phyloP scores from a whole-genome alignment of 2,329 filamentous ascomycete species.

The Phoma sp. region DNA sequence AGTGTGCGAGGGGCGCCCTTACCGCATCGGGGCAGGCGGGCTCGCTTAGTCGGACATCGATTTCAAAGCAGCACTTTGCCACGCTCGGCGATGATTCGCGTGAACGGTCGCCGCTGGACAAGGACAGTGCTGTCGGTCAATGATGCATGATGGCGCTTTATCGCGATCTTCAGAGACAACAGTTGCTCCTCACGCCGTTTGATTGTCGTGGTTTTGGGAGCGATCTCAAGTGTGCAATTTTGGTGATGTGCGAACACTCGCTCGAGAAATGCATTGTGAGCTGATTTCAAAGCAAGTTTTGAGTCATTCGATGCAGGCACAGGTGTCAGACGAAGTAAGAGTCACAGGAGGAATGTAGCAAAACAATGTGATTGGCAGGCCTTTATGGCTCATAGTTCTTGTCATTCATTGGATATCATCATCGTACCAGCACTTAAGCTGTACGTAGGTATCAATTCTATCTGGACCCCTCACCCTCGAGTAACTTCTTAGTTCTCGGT shows the following conservation, averaged over 20 bases:
- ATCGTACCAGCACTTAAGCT: conserved; percentile 25
- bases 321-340: background rate
- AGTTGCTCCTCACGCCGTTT: background rate
- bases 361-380: conserved; percentile 3
- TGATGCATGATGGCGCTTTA: background rate
- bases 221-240: background rate
- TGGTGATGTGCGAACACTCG: background rate
- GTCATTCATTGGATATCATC: conserved; percentile 40
- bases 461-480: conserved; percentile 16
- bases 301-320: background rate
- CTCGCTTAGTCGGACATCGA: conserved; percentile 9
- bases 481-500: conserved; percentile 46
- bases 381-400: conserved; percentile 30
- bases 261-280: background rate
- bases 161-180: background rate
- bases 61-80: conserved; percentile 10
- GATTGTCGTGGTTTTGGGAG: background rate
- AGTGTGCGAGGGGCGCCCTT: background rate
- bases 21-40: background rate
- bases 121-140: background rate
- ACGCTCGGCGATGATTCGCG: background rate
- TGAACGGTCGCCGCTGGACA: background rate
- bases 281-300: conserved; percentile 10
- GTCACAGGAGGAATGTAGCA: conserved; percentile 14
- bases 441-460: conserved; percentile 36